phyloP scores from a whole-genome alignment of 2,329 filamentous ascomycete species.

The Berkeleyomyces rouxiae region DNA sequence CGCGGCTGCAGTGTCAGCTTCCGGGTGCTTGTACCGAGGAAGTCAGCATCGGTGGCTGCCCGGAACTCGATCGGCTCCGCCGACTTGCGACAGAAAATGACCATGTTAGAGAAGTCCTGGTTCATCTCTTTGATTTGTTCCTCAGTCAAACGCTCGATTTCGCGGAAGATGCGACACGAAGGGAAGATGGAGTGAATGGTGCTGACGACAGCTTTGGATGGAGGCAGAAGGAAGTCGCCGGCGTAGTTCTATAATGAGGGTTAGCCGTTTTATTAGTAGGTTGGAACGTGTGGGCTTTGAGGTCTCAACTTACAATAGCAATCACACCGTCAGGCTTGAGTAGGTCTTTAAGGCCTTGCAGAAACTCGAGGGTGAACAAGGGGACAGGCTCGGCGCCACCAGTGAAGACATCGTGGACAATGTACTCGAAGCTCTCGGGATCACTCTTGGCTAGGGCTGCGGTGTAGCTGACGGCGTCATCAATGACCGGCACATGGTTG shows the following conservation, averaged over 20 bases:
- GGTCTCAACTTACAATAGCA: conserved; percentile 51
- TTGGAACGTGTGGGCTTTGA: neutral
- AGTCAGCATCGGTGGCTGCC: conserved; percentile 45
- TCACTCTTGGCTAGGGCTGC: conserved; percentile 26
- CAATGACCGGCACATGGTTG: conserved; percentile 65
- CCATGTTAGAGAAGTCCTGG: conserved; percentile 82
- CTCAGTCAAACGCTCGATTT: conserved; percentile 39
- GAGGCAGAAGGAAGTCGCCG: conserved; percentile 63
- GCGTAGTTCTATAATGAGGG: conserved; percentile 62
- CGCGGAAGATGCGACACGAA: conserved; percentile 81
- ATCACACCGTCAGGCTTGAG: conserved; percentile 67
- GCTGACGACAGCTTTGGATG: conserved; percentile 61
- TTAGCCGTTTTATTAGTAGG: conserved; percentile 6
- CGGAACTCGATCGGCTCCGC: conserved; percentile 45
- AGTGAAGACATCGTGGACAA: conserved; percentile 95
- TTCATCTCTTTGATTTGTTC: conserved; percentile 30
- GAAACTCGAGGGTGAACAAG: conserved; percentile 76
- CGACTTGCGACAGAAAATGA: conserved; percentile 76
- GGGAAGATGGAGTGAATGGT: conserved; percentile 74
- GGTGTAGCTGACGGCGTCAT: conserved; percentile 63
- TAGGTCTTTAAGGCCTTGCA: conserved; percentile 51
- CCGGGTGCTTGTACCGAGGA: conserved; percentile 54
- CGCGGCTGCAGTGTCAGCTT: conserved; percentile 54
- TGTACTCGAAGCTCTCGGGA: conserved; percentile 59
- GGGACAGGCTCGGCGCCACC: conserved; percentile 80